These are phyloP conservation scores for Aspergillus spinulosporus DNA, from an alignment of 2,329 filamentous ascomycete genomes.

Conservation along the genomic window DNA sequence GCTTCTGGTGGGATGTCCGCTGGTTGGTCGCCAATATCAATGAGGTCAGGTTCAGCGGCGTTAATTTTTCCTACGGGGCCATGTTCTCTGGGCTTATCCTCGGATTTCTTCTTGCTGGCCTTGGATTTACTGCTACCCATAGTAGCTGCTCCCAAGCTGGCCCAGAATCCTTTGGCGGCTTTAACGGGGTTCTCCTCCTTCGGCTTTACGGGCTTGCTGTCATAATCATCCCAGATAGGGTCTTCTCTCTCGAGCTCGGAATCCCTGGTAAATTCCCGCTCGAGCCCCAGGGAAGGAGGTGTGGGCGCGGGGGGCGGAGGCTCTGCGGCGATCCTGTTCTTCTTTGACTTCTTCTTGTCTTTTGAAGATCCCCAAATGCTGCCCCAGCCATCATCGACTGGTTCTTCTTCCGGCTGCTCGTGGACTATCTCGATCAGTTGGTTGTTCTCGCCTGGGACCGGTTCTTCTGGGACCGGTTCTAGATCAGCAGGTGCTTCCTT, in stretches of 20 bases:
- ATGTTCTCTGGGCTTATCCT: slow-evolving; percentile 49
- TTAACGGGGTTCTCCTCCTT: slow-evolving; percentile 45
- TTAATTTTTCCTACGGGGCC: slow-evolving; percentile 27
- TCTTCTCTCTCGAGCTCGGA: slow-evolving; percentile 37
- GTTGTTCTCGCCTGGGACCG: slow-evolving; percentile 30
- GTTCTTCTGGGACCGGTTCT: slow-evolving; percentile 13
- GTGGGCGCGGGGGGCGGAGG: slow-evolving; percentile 52
- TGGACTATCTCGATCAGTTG: slow-evolving; percentile 13
- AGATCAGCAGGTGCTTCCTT: neutral
- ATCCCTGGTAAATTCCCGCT: slow-evolving; percentile 31
- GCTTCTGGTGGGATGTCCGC: slow-evolving; percentile 19
- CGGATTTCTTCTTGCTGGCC: slow-evolving; percentile 48
- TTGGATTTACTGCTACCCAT: slow-evolving; percentile 37
- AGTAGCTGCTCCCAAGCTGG: slow-evolving; percentile 41
- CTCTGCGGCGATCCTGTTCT: slow-evolving; percentile 45
- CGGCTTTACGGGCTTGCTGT: slow-evolving; percentile 39
- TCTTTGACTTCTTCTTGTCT: slow-evolving; percentile 53
- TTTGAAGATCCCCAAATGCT: slow-evolving; percentile 41
- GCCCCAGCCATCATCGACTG: slow-evolving; percentile 35
- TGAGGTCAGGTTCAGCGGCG: slow-evolving; percentile 25
- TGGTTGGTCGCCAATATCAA: slow-evolving; percentile 39
- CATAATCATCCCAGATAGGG: slow-evolving; percentile 39
- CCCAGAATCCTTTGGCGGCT: slow-evolving; percentile 47
- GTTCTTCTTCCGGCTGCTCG: slow-evolving; percentile 18
- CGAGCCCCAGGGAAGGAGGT: slow-evolving; percentile 48